Evolutionary conservation across 2,329 filamentous ascomycete genomes (phyloP).

Genomic region (Arthrinium phaeospermum): DNA sequence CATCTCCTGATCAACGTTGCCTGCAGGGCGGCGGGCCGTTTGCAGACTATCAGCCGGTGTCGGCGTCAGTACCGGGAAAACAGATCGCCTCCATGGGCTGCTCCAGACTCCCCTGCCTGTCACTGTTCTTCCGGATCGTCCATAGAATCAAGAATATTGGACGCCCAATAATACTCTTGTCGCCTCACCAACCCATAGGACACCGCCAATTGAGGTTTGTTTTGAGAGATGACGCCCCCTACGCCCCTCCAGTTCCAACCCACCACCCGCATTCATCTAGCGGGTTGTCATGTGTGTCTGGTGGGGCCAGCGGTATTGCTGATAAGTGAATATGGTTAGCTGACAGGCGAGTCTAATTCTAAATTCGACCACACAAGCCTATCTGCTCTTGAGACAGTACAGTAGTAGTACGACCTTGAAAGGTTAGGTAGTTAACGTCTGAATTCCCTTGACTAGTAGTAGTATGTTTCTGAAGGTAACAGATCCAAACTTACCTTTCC

Average conservation of each 20-base stretch:
- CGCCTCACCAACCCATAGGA: neutral
- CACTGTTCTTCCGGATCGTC: neutral
- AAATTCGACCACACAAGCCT: neutral
- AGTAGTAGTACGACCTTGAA: too few species aligned
- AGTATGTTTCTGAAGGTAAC: too few species aligned
- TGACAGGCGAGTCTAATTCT: neutral
- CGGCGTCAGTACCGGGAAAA: neutral
- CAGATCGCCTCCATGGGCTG: neutral
- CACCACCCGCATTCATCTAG: conserved; percentile 5
- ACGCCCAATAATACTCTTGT: neutral
- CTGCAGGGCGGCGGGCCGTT: neutral
- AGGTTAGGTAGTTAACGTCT: too few species aligned
- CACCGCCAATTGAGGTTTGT: neutral
- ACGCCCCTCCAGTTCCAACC: neutral
- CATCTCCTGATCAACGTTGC: conserved; percentile 1
- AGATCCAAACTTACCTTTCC: too few species aligned
- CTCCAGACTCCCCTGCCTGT: neutral
- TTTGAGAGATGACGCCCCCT: neutral
- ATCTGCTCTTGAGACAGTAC: too few species aligned
- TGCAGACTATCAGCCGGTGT: neutral
- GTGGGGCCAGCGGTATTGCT: neutral
- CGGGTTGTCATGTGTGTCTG: neutral
- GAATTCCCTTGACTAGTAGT: too few species aligned
- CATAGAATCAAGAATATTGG: neutral
- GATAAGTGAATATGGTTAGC: neutral